phyloP scores from a whole-genome alignment of 1,139 yeast genomes.

The Magnusiomyces clavatus region DNA sequence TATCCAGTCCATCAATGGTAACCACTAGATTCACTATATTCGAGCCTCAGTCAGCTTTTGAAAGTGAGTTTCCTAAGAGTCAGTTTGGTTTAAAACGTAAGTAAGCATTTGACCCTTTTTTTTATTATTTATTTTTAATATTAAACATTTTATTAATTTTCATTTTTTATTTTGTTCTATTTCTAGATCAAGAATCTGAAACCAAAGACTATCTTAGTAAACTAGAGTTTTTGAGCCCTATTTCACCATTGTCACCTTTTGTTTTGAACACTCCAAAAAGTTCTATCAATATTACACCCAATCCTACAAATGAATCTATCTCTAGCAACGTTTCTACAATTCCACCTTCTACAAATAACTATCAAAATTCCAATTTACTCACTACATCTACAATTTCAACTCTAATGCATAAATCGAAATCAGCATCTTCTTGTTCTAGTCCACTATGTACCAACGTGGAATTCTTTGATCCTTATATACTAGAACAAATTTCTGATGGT shows the following conservation, averaged over 20 bases:
- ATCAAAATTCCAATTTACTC: not conserved
- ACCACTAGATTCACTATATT: no score
- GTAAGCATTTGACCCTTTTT: not conserved
- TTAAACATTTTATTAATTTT: not conserved
- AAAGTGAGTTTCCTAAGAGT: not conserved
- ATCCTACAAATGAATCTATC: no score
- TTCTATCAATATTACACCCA: not conserved
- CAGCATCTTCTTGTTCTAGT: not conserved
- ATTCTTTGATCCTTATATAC: constrained; percentile 1
- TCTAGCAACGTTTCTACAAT: not conserved
- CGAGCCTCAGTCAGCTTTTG: no score
- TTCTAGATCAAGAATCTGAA: not conserved
- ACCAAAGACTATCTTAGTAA: not conserved
- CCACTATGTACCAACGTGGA: not conserved
- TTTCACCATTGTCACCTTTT: constrained; percentile 4
- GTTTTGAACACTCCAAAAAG: not conserved
- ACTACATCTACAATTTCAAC: not conserved
- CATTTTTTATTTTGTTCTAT: not conserved
- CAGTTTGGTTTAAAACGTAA: not conserved
- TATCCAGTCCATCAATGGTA: not conserved
- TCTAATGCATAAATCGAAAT: not conserved
- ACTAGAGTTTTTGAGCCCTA: not conserved
- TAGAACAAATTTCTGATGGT: not conserved
- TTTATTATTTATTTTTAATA: not conserved
- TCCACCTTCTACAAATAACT: not conserved